These are phyloP conservation scores for Pachyrhizus erosus DNA, from an alignment of 306 rosid species.

Conservation along the genomic window DNA sequence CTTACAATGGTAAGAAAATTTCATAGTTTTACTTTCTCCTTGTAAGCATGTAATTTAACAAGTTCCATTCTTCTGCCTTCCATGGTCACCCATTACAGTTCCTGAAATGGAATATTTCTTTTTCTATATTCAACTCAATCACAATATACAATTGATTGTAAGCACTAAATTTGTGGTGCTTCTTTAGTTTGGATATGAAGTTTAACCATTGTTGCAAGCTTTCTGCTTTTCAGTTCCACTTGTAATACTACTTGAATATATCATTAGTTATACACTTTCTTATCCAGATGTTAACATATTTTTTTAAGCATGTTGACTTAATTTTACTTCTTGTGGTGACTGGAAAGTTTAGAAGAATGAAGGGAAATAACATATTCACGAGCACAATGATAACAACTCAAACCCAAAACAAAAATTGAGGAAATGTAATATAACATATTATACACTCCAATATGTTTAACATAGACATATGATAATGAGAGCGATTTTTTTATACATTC, in stretches of 20 bases:
- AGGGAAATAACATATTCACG: background rate
- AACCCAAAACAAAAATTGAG: background rate
- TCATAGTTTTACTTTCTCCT: background rate
- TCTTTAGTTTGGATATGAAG: constrained; percentile 35
- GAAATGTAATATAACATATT: background rate
- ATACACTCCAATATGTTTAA: background rate
- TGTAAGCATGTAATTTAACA: constrained; percentile 21
- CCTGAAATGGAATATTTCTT: background rate
- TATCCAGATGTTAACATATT: background rate
- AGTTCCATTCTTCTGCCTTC: constrained; percentile 9
- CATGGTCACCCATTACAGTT: background rate
- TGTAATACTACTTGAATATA: constrained; percentile 1
- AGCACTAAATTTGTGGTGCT: background rate
- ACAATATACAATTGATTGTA: background rate
- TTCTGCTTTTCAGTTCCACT: background rate
- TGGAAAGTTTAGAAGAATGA: background rate
- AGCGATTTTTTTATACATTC: background rate
- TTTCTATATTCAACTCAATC: constrained; percentile 12
- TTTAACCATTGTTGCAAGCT: constrained; percentile 35
- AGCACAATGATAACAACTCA: background rate
- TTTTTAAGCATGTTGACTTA: constrained; percentile 1
- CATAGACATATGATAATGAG: background rate
- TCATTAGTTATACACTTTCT: background rate
- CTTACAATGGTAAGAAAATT: constrained; percentile 61
- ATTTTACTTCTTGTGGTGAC: background rate